Conservation (phyloP, 345 rosid genomes). For the Eucalyptus polyanthemos region DNA sequence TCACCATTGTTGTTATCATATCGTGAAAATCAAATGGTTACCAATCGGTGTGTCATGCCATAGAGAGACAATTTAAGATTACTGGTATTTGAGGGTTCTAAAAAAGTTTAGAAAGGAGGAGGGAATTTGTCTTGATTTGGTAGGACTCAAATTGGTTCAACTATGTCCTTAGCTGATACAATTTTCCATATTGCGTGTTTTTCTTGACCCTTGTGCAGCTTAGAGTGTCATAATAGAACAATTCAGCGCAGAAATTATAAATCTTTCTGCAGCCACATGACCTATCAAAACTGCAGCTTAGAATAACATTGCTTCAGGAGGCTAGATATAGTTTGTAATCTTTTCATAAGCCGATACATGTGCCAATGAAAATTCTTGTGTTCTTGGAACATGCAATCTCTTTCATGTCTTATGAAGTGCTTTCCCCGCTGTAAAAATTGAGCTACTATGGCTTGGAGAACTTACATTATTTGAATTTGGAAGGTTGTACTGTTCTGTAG, state of each 20-base stretch:
- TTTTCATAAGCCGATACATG: background rate
- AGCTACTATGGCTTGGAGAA: background rate
- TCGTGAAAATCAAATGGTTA: background rate
- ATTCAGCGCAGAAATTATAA: background rate
- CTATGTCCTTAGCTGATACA: background rate
- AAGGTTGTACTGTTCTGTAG: background rate
- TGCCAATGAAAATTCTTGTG: background rate
- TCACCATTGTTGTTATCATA: background rate
- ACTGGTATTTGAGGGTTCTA: background rate
- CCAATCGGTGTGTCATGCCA: background rate
- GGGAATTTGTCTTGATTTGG: background rate
- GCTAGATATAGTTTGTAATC: background rate
- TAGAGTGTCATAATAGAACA: background rate
- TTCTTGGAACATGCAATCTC: background rate
- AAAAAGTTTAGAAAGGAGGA: background rate
- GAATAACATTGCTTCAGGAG: background rate
- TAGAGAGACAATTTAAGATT: background rate
- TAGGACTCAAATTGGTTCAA: background rate
- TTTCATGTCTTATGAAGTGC: background rate
- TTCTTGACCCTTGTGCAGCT: background rate
- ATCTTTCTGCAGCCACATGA: background rate
- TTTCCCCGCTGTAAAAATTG: background rate
- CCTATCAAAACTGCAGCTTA: background rate
- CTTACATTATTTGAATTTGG: background rate
- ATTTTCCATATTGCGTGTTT: background rate